These are phyloP conservation scores for Mortierella antarctica DNA, from an alignment of 192 early-diverging fungal genomes.

Conservation along the genomic window DNA sequence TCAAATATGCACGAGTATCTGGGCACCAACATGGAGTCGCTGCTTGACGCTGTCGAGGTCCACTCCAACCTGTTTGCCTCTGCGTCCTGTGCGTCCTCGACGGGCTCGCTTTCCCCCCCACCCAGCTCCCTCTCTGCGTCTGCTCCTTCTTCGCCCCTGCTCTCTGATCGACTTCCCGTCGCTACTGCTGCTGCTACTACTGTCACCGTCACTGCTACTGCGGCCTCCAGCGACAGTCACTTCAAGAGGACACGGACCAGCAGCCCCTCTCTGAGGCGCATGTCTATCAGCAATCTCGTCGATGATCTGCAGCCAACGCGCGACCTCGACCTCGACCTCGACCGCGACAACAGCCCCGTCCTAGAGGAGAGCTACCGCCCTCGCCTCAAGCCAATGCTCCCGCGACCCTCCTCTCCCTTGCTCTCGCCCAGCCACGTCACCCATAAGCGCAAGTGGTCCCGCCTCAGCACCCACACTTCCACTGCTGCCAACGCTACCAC, in stretches of 20 bases:
- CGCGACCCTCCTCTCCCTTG: conserved; percentile 32
- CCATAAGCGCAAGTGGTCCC: conserved; percentile 56
- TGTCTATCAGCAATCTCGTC: conserved; percentile 52
- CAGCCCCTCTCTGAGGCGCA: conserved; percentile 27
- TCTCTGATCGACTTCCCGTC: conserved; percentile 7
- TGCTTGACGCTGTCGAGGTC: conserved; percentile 45
- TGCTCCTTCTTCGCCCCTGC: conserved; percentile 29
- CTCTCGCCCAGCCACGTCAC: conserved; percentile 22
- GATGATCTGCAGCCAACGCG: conserved; percentile 24
- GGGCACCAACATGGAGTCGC: conserved; percentile 52
- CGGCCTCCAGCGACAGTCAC: conserved; percentile 24
- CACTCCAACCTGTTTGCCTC: conserved; percentile 32
- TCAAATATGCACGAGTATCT: conserved; percentile 44
- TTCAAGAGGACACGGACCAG: conserved; percentile 43
- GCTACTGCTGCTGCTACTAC: neutral
- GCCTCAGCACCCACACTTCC: conserved; percentile 33
- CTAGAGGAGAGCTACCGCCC: conserved; percentile 22
- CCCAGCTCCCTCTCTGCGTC: conserved; percentile 24
- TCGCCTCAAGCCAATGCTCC: conserved; percentile 25
- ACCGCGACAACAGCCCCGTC: neutral
- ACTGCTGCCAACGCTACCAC: conserved; percentile 22
- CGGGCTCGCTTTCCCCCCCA: conserved; percentile 35
- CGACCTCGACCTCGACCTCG: neutral
- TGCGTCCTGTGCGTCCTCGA: conserved; percentile 25
- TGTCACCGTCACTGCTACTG: neutral